Evolutionary conservation across 495 filamentous ascomycete genomes (phyloP).

Genomic region (Neurospora discreta): DNA sequence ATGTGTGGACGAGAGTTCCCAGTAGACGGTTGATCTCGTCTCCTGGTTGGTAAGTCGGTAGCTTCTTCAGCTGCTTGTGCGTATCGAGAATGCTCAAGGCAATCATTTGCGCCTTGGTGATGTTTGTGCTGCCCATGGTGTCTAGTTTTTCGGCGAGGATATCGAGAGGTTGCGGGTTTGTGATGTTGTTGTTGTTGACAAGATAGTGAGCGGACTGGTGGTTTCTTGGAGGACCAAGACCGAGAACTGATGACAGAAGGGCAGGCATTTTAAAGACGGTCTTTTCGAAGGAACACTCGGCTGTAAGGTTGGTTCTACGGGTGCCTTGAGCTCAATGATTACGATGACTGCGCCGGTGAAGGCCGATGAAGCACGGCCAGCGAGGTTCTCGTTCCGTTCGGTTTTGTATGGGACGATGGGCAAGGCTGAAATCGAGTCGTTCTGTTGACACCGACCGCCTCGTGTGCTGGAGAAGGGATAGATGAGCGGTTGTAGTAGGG

Average conservation of each 20-base stretch:
- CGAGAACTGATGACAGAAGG: background rate
- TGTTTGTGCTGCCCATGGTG: background rate
- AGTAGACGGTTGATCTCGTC: conserved; percentile 13
- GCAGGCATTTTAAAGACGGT: background rate
- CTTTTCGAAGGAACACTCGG: too few species aligned
- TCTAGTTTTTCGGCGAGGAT: conserved; percentile 17
- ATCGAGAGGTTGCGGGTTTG: background rate
- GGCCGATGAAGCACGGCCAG: background rate
- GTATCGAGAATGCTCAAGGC: conserved; percentile 10
- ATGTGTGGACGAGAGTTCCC: conserved; percentile 15
- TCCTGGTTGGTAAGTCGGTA: conserved; percentile 8
- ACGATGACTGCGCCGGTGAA: background rate
- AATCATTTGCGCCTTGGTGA: conserved; percentile 4
- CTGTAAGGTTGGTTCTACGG: background rate
- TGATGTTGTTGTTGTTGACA: background rate
- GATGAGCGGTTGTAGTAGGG: background rate
- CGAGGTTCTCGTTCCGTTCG: background rate
- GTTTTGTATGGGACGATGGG: background rate
- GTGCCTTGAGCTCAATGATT: background rate
- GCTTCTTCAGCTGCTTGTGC: conserved; percentile 11
- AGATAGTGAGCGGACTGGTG: background rate
- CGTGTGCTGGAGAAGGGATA: background rate
- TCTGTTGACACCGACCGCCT: background rate
- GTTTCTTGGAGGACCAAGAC: background rate
- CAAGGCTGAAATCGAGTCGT: background rate